Evolutionary conservation across 805 yeast genomes (phyloP), one percentile per base, ranked within the genome.

Genomic region (Yarrowia osloensis): DNA sequence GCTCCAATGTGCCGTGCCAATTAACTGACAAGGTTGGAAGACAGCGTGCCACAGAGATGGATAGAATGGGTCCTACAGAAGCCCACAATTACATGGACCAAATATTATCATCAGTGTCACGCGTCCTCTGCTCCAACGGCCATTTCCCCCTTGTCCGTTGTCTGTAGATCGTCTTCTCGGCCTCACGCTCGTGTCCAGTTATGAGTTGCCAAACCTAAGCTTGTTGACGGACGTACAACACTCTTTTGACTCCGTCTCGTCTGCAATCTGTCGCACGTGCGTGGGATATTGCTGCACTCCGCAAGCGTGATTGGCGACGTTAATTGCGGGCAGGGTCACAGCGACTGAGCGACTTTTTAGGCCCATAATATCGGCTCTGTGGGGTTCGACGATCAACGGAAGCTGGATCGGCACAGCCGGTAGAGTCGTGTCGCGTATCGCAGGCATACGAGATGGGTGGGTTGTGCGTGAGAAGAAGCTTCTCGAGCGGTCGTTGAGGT

Each of bases 211-310:
- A 52, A 52, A 52, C 42, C 37, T 49, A 52, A 33, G 42, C 55
- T 29, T 26, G 35, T n/a, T 13, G 26, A 39, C 55, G 55, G 55
- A 29, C 55, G 37, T 49, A 49, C 55, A 15, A 8, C 8, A 12
- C 54, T 29, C 37, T 47, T 47, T 47, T 47, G 33, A 22, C 40
- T 22, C 28, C 55, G 26, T 42, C 26, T 42, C 17, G 42, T 29
- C 57, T 50, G 57, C 57, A 50, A 33, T 9, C 17, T 2, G 21
- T 33, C 21, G 59, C 59, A 52, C 59, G 59, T 52, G 59, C 59
- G 59, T 33, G 29, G n/a, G 22, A 52, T 2, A 15, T 4, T 9
- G 59, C 3, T 33, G 42, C 59, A 52, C 31, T 7, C 40, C 2
- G 19, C 13, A 33, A 35, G 17, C 5, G 21, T 50, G 28, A 50